These are phyloP conservation scores for Diplodia intermedia DNA, from an alignment of 2,329 filamentous ascomycete species.

Conservation along the genomic window DNA sequence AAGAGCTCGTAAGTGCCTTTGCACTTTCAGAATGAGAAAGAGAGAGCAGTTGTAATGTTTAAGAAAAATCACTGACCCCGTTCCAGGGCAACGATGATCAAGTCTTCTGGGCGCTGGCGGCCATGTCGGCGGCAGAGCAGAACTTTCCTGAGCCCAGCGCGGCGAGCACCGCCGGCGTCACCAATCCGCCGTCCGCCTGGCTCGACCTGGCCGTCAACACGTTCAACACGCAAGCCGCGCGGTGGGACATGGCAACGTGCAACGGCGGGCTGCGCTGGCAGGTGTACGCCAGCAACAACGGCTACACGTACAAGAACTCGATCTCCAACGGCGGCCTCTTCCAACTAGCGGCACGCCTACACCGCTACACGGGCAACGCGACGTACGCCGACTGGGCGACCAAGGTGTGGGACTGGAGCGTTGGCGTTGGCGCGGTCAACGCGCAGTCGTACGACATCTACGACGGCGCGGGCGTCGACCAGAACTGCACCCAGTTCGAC, in stretches of 20 bases:
- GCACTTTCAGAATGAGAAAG: conserved; percentile 30
- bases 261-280: conserved; percentile 84
- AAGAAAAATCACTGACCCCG: not conserved
- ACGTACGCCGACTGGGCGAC: conserved; percentile 81
- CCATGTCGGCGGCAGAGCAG: conserved; percentile 64
- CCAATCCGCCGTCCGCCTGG: conserved; percentile 66
- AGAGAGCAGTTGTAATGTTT: not conserved
- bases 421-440: conserved; percentile 62
- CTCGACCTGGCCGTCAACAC: conserved; percentile 78
- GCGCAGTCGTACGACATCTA: conserved; percentile 48
- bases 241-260: conserved; percentile 73
- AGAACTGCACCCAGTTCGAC: conserved; percentile 53
- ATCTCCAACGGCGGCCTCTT: conserved; percentile 66
- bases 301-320: conserved; percentile 66
- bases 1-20: conserved; percentile 51
- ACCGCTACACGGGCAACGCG: conserved; percentile 77
- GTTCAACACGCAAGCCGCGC: conserved; percentile 76
- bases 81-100: conserved; percentile 66
- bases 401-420: conserved; percentile 65
- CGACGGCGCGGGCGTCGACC: conserved; percentile 52
- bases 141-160: conserved; percentile 52
- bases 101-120: conserved; percentile 64
- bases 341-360: conserved; percentile 70
- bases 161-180: conserved; percentile 31
- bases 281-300: conserved; percentile 78